Base-by-base conservation (phyloP, 1,284 basidiomycete genomes). In the Microbotryum intermedium region DNA sequence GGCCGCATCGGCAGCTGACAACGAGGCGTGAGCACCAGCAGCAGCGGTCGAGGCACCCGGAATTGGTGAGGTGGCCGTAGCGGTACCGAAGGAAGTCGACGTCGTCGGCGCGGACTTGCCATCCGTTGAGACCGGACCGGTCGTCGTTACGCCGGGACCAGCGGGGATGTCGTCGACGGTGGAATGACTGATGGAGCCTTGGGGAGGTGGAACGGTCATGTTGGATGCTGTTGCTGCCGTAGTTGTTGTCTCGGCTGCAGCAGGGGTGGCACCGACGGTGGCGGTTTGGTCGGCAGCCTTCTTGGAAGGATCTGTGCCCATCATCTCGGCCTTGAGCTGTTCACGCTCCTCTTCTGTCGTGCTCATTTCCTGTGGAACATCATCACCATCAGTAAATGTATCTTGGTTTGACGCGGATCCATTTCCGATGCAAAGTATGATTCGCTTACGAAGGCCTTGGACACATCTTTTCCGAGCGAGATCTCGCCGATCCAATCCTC, bases 401-500 rank as follows among this genome's bases (percentile, higher is more conserved):
- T 45, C 43, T 13, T n/a, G 13, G 13, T n/a, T 45, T 13, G n/a
- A 45, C 13, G n/a, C 43, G n/a, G n/a, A n/a, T n/a, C n/a, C n/a
- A n/a, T n/a, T n/a, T n/a, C n/a, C n/a, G n/a, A 30, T 30, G 6
- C 29, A 30, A 10, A 30, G 29, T 30, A 10, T 30, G n/a, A n/a
- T 16, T 13, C 10, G n/a, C 53, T 26, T 7, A 55, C 64, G 21
- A 67, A 67, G 28, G 65, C 65, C 48, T 64, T 64, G n/a, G 45
- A 48, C 1, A 67, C 65, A 34, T 67, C 65, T 54, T 68, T 69
- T 1, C 61, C 68, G 10, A 65, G 49, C 25, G 50, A 44, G 58
- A 72, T 64, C 59, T 72, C 70, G 45, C 70, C 70, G 26, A 71
- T 68, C 70, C 70, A 72, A 53, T 72, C 70, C 50, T 66, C 52